Evolutionary conservation across 2,329 filamentous ascomycete genomes (phyloP).

Genomic region (Plectosphaerella sp.): DNA sequence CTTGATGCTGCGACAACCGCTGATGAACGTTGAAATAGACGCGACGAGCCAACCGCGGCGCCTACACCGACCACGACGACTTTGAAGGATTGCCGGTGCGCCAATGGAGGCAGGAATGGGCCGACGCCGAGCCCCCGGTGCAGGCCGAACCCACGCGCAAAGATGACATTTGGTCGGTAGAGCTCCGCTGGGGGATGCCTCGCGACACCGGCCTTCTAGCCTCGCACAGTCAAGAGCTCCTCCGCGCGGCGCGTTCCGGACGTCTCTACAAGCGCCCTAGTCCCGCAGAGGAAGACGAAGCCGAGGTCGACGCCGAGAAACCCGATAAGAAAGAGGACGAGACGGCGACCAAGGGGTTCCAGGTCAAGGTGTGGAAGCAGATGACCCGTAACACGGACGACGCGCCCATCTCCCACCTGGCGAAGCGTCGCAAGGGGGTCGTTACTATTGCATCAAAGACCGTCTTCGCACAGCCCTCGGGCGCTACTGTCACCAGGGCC

Average conservation of each 20-base stretch:
- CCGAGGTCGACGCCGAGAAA: conserved; percentile 49
- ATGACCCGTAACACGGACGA: conserved; percentile 54
- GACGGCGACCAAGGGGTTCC: conserved; percentile 46
- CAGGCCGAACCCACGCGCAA: conserved; percentile 59
- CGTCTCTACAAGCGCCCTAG: conserved; percentile 69
- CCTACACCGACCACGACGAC: conserved; percentile 56
- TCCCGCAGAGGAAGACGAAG: conserved; percentile 56
- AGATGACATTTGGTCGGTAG: conserved; percentile 67
- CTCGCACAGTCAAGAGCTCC: conserved; percentile 74
- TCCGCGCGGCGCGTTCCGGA: conserved; percentile 76
- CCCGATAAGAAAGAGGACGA: conserved; percentile 62
- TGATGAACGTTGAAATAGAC: conserved; percentile 33
- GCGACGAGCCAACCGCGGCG: conserved; percentile 51
- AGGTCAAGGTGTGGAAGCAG: conserved; percentile 58
- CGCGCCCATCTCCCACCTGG: conserved; percentile 47
- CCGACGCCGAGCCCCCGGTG: conserved; percentile 63
- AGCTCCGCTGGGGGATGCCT: conserved; percentile 77
- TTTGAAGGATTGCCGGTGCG: conserved; percentile 77
- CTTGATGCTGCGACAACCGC: conserved; percentile 4
- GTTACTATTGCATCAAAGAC: conserved; percentile 53
- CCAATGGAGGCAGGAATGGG: conserved; percentile 76
- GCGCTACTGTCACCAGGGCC: conserved; percentile 66
- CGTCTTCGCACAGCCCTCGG: conserved; percentile 33
- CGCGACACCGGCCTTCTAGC: conserved; percentile 76
- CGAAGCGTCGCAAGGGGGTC: conserved; percentile 57